These are phyloP conservation scores for Petrea volubilis DNA, from an alignment of 257 asterid species.

Conservation along the genomic window DNA sequence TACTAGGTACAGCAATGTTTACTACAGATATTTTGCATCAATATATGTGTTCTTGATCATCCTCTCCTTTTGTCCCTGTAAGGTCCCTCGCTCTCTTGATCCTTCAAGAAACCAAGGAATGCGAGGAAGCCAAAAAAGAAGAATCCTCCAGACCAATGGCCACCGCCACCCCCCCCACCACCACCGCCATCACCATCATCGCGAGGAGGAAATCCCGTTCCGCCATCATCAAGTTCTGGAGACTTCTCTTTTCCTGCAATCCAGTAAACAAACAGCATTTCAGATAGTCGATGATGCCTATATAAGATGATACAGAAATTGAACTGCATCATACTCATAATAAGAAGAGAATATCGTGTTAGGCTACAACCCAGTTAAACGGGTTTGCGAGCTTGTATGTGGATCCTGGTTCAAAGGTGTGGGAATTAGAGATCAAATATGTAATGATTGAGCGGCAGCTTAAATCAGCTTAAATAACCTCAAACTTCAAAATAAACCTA, in stretches of 20 bases:
- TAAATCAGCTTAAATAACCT: not conserved
- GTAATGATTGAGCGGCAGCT: not conserved
- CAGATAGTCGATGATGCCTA: not conserved
- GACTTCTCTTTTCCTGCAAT: conserved; percentile 78
- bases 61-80: conserved; percentile 51
- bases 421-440: not conserved
- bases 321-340: not conserved
- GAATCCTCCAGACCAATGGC: conserved; percentile 87
- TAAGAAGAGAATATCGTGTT: not conserved
- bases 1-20: not conserved
- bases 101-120: conserved; percentile 67
- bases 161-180: conserved; percentile 87
- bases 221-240: conserved; percentile 94
- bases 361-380: not conserved
- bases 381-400: not conserved
- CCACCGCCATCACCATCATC: conserved; percentile 90
- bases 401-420: not conserved
- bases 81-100: conserved; percentile 63
- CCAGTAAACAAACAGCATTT: not conserved
- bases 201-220: conserved; percentile 81
- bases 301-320: not conserved
- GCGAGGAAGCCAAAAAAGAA: conserved; percentile 80
- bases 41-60: conserved; percentile 15
- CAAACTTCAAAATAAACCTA: not conserved
- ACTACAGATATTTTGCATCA: not conserved